These are phyloP conservation scores for Hordeum marinum DNA, from an alignment of 176 grass and related monocot species.

Conservation along the genomic window DNA sequence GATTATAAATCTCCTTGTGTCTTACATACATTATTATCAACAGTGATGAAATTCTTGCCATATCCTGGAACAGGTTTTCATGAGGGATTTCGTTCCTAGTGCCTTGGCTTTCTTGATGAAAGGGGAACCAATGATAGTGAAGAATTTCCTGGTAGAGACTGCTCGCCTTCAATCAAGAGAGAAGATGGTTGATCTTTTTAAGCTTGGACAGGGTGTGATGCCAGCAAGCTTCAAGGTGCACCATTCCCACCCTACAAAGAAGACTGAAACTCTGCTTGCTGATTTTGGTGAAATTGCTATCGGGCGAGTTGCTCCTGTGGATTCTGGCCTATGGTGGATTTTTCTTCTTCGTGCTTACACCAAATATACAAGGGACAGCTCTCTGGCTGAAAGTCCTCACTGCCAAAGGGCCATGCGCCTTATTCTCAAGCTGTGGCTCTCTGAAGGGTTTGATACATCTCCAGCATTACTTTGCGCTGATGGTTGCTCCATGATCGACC, in stretches of 20 bases:
- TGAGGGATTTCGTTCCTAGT: constrained; percentile 92
- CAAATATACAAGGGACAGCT: constrained; percentile 56
- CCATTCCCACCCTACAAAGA: constrained; percentile 19
- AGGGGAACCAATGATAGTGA: constrained; percentile 62
- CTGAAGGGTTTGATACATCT: constrained; percentile 96
- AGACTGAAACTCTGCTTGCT: constrained; percentile 67
- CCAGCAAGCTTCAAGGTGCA: constrained; percentile 86
- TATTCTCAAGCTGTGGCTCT: constrained; percentile 79
- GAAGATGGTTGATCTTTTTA: constrained; percentile 73
- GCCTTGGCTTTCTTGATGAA: constrained; percentile 79
- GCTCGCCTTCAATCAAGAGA: constrained; percentile 70
- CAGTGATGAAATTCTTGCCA: background rate
- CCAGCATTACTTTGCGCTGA: constrained; percentile 89
- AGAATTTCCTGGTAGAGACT: constrained; percentile 83
- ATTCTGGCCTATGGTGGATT: constrained; percentile 98
- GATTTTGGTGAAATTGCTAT: constrained; percentile 96
- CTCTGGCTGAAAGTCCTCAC: constrained; percentile 54
- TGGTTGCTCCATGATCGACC: constrained; percentile 90
- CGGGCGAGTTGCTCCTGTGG: constrained; percentile 86
- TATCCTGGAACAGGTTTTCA: constrained; percentile 67
- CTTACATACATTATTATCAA: constrained; percentile 1
- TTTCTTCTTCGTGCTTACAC: constrained; percentile 84
- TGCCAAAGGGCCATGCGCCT: constrained; percentile 74
- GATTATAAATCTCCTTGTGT: constrained; percentile 5
- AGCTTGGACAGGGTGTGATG: constrained; percentile 87